Evolutionary conservation across 1,284 basidiomycete species (phyloP).

Genomic region (Ustilago vetiveriae): DNA sequence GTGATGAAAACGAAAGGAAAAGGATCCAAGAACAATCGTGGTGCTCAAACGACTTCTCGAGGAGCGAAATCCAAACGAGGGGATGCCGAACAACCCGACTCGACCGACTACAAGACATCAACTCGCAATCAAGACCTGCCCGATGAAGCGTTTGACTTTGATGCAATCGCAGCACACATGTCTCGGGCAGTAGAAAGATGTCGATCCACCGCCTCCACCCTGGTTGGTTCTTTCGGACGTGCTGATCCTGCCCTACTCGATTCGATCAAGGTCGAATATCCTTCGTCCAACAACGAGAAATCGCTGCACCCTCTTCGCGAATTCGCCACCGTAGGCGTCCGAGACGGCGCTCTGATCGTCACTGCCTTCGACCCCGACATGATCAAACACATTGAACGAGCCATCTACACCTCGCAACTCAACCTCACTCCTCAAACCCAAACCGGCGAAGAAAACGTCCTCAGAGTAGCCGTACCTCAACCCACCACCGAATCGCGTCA

Average conservation of each 20-base stretch:
- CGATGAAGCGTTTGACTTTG: conserved; percentile 52
- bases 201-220: conserved; percentile 32
- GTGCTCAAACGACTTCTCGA: conserved; percentile 17
- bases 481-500: conserved; percentile 62
- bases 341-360: conserved; percentile 58
- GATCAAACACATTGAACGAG: conserved; percentile 64
- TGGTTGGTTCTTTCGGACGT: conserved; percentile 54
- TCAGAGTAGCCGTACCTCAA: conserved; percentile 60
- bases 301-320: conserved; percentile 54
- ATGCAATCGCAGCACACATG: conserved; percentile 48
- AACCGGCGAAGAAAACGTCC: conserved; percentile 55
- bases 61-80: conserved; percentile 45
- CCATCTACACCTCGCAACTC: conserved; percentile 58
- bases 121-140: conserved; percentile 51
- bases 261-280: conserved; percentile 47
- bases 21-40: conserved; percentile 41
- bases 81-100: conserved; percentile 12
- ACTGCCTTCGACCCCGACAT: conserved; percentile 59
- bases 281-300: conserved; percentile 8
- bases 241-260: conserved; percentile 59
- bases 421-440: conserved; percentile 57
- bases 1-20: conserved; percentile 61
- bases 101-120: conserved; percentile 34
- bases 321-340: conserved; percentile 62
- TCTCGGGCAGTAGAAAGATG: conserved; percentile 49